These are phyloP conservation scores for Colletotrichum tanaceti DNA, from an alignment of 2,329 filamentous ascomycete species.

Conservation along the genomic window DNA sequence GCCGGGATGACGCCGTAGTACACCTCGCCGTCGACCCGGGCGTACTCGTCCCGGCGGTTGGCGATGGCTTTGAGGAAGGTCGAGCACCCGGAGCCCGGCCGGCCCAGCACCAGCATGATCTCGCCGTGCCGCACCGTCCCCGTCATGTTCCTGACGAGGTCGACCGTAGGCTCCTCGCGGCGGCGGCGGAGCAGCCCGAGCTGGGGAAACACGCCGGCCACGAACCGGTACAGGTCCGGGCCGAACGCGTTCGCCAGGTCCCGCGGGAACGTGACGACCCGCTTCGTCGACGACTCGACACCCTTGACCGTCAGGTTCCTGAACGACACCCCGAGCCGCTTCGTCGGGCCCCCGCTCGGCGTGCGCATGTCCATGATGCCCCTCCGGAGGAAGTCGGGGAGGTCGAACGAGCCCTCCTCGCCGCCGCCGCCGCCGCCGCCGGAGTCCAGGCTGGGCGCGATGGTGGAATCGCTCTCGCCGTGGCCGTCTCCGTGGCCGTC, in stretches of 20 bases:
- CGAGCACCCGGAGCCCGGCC: slow-evolving; percentile 79
- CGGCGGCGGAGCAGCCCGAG: too few relatives aligned
- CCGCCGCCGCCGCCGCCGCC: too few relatives aligned
- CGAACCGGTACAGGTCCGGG: slow-evolving; percentile 77
- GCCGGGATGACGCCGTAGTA: slow-evolving; percentile 79
- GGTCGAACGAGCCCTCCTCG: slow-evolving; percentile 65
- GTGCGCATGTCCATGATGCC: slow-evolving; percentile 81
- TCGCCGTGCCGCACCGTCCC: slow-evolving; percentile 51
- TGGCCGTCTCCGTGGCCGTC: slow-evolving; percentile 20
- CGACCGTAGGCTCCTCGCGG: slow-evolving; percentile 44
- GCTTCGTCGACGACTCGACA: slow-evolving; percentile 72
- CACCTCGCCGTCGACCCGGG: slow-evolving; percentile 75
- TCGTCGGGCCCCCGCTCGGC: slow-evolving; percentile 71
- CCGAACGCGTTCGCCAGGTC: slow-evolving; percentile 83
- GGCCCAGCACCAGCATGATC: slow-evolving; percentile 65
- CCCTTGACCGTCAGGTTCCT: slow-evolving; percentile 82
- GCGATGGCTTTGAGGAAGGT: slow-evolving; percentile 82
- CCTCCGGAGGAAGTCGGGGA: slow-evolving; percentile 77
- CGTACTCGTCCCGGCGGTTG: slow-evolving; percentile 75
- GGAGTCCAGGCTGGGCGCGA: slow-evolving; percentile 19
- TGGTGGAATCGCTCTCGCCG: slow-evolving; percentile 37
- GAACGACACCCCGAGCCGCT: slow-evolving; percentile 82
- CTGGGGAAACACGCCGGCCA: slow-evolving; percentile 57
- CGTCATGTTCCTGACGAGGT: slow-evolving; percentile 49
- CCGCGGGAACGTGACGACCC: slow-evolving; percentile 78